Conservation (phyloP, 2,329 filamentous ascomycete species). For the Ophiostoma perfectum region DNA sequence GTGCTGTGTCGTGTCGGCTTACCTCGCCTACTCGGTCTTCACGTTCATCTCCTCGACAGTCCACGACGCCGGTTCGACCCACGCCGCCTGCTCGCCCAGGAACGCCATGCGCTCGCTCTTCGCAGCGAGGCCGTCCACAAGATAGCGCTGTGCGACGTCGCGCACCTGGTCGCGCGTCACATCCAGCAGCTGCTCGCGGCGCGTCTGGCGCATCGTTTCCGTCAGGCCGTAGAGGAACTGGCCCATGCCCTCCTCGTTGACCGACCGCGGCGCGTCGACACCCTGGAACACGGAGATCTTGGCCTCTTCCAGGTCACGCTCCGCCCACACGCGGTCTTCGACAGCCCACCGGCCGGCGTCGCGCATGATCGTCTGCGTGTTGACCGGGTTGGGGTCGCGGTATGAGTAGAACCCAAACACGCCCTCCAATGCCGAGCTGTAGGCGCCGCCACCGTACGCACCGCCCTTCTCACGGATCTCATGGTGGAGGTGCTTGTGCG, state of each 20-base stretch:
- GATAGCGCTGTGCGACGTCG: constrained; percentile 72
- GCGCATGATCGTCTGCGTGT: constrained; percentile 78
- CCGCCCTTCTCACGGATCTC: constrained; percentile 97
- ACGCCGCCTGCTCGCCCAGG: constrained; percentile 76
- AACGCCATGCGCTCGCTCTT: constrained; percentile 62
- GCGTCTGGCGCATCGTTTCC: constrained; percentile 80
- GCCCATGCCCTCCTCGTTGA: constrained; percentile 81
- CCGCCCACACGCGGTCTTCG: constrained; percentile 68
- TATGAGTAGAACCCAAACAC: constrained; percentile 95
- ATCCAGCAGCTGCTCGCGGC: constrained; percentile 79
- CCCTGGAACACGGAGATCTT: constrained; percentile 92
- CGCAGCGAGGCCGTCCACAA: constrained; percentile 61
- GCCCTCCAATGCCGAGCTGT: constrained; percentile 71
- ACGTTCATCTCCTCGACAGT: constrained; percentile 69
- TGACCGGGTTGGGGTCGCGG: constrained; percentile 88
- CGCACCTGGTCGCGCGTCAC: constrained; percentile 76
- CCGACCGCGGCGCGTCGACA: constrained; percentile 80
- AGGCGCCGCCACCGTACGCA: constrained; percentile 89
- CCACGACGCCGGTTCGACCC: constrained; percentile 69
- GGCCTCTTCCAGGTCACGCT: constrained; percentile 86
- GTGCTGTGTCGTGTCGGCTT: not conserved
- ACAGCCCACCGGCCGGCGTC: constrained; percentile 77
- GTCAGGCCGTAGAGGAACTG: constrained; percentile 80
- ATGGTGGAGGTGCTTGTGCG: constrained; percentile 93
- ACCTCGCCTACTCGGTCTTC: constrained; percentile 35